Evolutionary conservation across 2,329 filamentous ascomycete genomes (phyloP).

Genomic region (Neopestalotiopsis sp.): DNA sequence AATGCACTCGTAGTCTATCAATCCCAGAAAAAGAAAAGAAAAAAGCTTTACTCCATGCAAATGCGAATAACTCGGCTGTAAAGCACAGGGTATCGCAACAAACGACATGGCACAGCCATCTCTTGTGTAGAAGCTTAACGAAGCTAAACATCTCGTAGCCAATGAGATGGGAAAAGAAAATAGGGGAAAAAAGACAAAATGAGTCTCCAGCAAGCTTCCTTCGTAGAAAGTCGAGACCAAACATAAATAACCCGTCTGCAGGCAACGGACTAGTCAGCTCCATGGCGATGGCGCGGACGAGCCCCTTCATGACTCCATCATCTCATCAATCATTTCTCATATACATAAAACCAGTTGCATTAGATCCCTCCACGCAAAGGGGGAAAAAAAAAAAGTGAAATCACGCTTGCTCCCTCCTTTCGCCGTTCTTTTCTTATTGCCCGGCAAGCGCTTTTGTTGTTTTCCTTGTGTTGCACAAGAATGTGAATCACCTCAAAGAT

Average conservation of each 20-base stretch:
- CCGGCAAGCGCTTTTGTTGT: no score
- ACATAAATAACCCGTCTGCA: not conserved
- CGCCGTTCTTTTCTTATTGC: no score
- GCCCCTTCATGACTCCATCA: slow-evolving; percentile 19
- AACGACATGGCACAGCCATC: slow-evolving; percentile 38
- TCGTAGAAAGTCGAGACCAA: slow-evolving; percentile 16
- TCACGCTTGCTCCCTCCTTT: no score
- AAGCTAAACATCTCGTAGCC: slow-evolving; percentile 33
- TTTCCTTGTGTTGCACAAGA: no score
- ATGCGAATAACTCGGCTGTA: slow-evolving; percentile 37
- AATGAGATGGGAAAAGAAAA: slow-evolving; percentile 6
- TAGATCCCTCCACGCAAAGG: slow-evolving; percentile 22
- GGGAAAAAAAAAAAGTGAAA: slow-evolving; percentile 23
- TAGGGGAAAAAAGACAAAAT: not conserved
- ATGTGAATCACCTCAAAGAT: no score
- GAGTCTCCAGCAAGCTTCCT: not conserved
- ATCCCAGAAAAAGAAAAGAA: slow-evolving; percentile 28
- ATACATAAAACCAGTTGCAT: slow-evolving; percentile 30
- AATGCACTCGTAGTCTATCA: slow-evolving; percentile 40
- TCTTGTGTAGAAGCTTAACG: slow-evolving; percentile 33
- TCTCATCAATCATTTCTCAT: slow-evolving; percentile 35
- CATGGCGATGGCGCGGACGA: not conserved
- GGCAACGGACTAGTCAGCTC: not conserved
- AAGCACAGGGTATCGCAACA: slow-evolving; percentile 39
- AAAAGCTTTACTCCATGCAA: slow-evolving; percentile 39